phyloP scores from a whole-genome alignment of 2,329 filamentous ascomycete species.

The Capronia coronata region DNA sequence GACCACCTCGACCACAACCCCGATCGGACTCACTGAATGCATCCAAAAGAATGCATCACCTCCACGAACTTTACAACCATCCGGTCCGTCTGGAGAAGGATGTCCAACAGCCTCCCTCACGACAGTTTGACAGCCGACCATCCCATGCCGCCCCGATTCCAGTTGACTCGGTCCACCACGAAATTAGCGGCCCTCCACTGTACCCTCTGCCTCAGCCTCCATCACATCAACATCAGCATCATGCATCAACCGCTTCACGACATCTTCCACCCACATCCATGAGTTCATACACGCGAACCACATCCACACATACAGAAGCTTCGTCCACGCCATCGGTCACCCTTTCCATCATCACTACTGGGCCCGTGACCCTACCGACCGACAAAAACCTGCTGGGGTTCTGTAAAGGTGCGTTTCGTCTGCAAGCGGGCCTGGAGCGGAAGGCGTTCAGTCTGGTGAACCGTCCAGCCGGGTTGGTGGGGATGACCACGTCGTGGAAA shows the following conservation, averaged over 20 bases:
- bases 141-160: slow-evolving; percentile 2
- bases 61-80: slow-evolving; percentile 2
- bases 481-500: slow-evolving; percentile 32
- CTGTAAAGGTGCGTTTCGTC: slow-evolving; percentile 33
- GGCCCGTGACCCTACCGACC: slow-evolving; percentile 29
- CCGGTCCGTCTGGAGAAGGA: slow-evolving; percentile 2
- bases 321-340: slow-evolving; percentile 4
- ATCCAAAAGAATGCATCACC: background rate
- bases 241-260: slow-evolving; percentile 7
- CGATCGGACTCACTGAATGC: slow-evolving; percentile 10
- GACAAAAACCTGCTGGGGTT: slow-evolving; percentile 36
- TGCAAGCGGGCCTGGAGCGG: slow-evolving; percentile 23
- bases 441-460: slow-evolving; percentile 23
- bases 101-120: background rate
- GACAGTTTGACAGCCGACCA: slow-evolving; percentile 6
- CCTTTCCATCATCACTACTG: slow-evolving; percentile 3
- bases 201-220: slow-evolving; percentile 2
- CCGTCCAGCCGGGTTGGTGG: slow-evolving; percentile 21
- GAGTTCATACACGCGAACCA: background rate
- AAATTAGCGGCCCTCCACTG: background rate
- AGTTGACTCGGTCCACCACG: slow-evolving; percentile 1
- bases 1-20: slow-evolving; percentile 11
- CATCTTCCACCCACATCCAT: slow-evolving; percentile 3
- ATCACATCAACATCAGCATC: background rate
- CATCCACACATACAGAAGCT: slow-evolving; percentile 4